A percentile compares a stretch with the other conserved stretches of the same genome.
Evolutionary conservation across 208 protist species (phyloP).

Genomic region (Histomonas meleagridis): DNA sequence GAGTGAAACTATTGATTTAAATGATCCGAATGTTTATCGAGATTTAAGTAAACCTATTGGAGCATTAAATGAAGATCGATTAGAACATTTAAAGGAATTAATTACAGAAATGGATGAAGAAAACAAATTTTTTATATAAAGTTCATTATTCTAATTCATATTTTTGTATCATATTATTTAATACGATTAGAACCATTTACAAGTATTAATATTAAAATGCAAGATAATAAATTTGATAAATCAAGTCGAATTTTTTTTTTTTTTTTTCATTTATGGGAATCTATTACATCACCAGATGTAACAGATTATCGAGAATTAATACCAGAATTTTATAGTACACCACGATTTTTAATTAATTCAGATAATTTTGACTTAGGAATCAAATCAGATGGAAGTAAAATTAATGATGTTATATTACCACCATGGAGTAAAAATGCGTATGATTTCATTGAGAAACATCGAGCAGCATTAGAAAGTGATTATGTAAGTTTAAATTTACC

Average conservation of each 20-base stretch:
- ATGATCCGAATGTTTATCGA: too few relatives aligned
- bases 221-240: background rate
- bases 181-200: background rate
- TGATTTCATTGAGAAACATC: background rate
- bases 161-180: background rate
- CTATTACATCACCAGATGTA: background rate
- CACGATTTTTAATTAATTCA: constrained; percentile 53
- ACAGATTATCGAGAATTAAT: constrained; percentile 46
- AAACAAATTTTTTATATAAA: too few relatives aligned
- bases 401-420: constrained; percentile 44
- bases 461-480: background rate
- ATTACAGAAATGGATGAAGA: too few relatives aligned
- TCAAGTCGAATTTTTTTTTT: background rate
- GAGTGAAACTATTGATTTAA: too few relatives aligned
- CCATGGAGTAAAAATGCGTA: constrained; percentile 39
- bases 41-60: too few relatives aligned
- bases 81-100: too few relatives aligned
- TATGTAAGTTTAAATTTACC: background rate
- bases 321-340: constrained; percentile 59
- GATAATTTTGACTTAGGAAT: constrained; percentile 52
- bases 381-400: constrained; percentile 21
- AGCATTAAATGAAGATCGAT: too few relatives aligned
- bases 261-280: background rate
- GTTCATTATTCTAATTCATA: constrained; percentile 46
- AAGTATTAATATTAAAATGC: background rate